Conservation (phyloP, 805 yeast genomes). For the Sugiyamaella chiloensis region DNA sequence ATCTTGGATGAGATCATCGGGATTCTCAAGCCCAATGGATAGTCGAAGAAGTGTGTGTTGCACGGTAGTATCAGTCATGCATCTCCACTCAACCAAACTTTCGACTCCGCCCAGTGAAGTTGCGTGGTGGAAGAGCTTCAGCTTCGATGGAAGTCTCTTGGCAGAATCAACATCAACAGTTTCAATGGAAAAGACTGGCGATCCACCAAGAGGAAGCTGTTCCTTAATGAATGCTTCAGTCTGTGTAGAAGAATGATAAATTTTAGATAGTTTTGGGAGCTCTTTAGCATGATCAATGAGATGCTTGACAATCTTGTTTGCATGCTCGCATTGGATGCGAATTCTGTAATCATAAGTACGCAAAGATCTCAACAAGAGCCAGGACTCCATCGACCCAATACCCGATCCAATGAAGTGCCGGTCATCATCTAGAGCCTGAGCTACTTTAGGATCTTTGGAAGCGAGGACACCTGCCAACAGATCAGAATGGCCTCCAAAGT, state of each 20-base stretch:
- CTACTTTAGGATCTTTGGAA: slow-evolving; percentile 52
- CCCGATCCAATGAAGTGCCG: slow-evolving; percentile 75
- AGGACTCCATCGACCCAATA: slow-evolving; percentile 73
- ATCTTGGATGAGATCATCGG: slow-evolving; percentile 73
- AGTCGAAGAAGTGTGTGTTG: slow-evolving; percentile 61
- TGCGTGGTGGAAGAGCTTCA: slow-evolving; percentile 80
- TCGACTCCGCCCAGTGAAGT: slow-evolving; percentile 93
- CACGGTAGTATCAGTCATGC: slow-evolving; percentile 60
- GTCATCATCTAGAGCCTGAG: slow-evolving; percentile 52
- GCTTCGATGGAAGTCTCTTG: slow-evolving; percentile 55
- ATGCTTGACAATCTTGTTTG: slow-evolving; percentile 56
- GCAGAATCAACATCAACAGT: slow-evolving; percentile 54
- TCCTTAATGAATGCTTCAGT: slow-evolving; percentile 59
- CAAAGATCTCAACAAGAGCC: slow-evolving; percentile 69
- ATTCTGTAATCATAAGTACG: slow-evolving; percentile 78
- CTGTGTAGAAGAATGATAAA: slow-evolving; percentile 78
- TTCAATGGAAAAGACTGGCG: slow-evolving; percentile 74
- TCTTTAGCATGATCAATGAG: slow-evolving; percentile 48
- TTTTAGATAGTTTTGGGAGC: slow-evolving; percentile 47
- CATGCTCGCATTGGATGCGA: slow-evolving; percentile 59
- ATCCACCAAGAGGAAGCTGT: slow-evolving; percentile 58
- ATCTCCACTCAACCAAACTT: slow-evolving; percentile 87
- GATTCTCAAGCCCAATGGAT: slow-evolving; percentile 76
- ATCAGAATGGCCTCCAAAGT: slow-evolving; percentile 95
- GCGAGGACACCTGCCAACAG: slow-evolving; percentile 76